phyloP scores from a whole-genome alignment of 2,329 filamentous ascomycete species.

The Apiospora koreana region DNA sequence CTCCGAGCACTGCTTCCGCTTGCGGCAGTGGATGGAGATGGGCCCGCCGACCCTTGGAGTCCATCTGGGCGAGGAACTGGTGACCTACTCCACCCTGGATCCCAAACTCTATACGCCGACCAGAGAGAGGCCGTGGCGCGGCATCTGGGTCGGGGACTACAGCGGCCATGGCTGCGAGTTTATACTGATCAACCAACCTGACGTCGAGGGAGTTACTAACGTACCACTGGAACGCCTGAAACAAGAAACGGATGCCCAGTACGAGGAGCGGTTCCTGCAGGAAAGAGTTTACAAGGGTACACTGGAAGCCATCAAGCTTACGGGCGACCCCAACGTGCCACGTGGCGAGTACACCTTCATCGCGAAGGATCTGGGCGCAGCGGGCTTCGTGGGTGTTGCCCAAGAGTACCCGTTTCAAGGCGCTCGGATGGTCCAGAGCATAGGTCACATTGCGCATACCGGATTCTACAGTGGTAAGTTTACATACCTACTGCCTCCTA shows the following conservation, averaged over 20 bases:
- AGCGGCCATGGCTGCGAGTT: slow-evolving; percentile 88
- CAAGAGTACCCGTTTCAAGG: slow-evolving; percentile 72
- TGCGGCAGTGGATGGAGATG: slow-evolving; percentile 78
- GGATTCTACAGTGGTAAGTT: slow-evolving; percentile 72
- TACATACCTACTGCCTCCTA: no score
- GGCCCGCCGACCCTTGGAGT: slow-evolving; percentile 42
- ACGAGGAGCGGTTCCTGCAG: slow-evolving; percentile 44
- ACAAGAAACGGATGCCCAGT: slow-evolving; percentile 48
- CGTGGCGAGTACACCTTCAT: slow-evolving; percentile 83
- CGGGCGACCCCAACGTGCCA: slow-evolving; percentile 87
- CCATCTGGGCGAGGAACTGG: slow-evolving; percentile 54
- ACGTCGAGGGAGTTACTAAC: slow-evolving; percentile 50
- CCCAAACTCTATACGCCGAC: slow-evolving; percentile 79
- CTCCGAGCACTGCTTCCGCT: slow-evolving; percentile 70
- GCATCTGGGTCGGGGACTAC: slow-evolving; percentile 93
- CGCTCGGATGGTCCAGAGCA: slow-evolving; percentile 70
- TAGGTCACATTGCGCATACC: slow-evolving; percentile 74
- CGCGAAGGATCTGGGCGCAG: slow-evolving; percentile 72
- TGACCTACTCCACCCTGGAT: slow-evolving; percentile 73
- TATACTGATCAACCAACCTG: slow-evolving; percentile 75
- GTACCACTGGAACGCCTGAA: slow-evolving; percentile 41
- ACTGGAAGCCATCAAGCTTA: slow-evolving; percentile 85
- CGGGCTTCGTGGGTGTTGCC: slow-evolving; percentile 64
- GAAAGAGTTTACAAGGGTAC: slow-evolving; percentile 62
- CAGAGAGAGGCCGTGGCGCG: slow-evolving; percentile 76